These are phyloP conservation scores for Cercospora zeina DNA, from an alignment of 2,329 filamentous ascomycete species.

Conservation along the genomic window DNA sequence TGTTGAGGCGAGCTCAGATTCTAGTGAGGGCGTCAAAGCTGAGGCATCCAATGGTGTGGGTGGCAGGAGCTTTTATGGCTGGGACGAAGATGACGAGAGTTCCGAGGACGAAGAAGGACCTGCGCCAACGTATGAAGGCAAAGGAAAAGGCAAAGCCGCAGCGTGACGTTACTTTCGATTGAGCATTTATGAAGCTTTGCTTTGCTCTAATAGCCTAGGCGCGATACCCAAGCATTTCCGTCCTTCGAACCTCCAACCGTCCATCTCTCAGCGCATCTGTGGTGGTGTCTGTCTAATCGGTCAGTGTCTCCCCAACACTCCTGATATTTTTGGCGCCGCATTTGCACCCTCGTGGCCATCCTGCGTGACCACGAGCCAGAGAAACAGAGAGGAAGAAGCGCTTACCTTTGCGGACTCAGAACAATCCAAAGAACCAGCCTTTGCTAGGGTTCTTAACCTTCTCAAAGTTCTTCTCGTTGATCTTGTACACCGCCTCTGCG, in stretches of 20 bases:
- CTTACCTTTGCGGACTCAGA: conserved; percentile 11
- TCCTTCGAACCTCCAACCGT: not conserved
- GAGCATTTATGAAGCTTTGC: conserved; percentile 1
- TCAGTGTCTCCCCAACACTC: conserved; percentile 1
- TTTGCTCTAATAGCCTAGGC: conserved; percentile 10
- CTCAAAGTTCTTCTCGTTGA: conserved; percentile 9
- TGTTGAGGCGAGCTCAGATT: conserved; percentile 35
- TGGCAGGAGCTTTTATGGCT: conserved; percentile 65
- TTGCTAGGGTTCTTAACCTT: not conserved
- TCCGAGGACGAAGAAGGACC: conserved; percentile 47
- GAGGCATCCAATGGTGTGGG: conserved; percentile 43
- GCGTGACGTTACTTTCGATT: conserved; percentile 4
- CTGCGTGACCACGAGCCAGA: not conserved
- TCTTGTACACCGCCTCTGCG: conserved; percentile 10
- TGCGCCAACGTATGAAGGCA: conserved; percentile 41
- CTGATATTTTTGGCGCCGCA: not conserved
- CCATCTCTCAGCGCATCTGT: not conserved
- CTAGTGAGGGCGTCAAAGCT: conserved; percentile 38
- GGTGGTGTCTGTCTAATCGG: not conserved
- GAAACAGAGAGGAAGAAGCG: not conserved
- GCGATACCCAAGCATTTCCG: conserved; percentile 1
- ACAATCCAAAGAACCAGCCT: conserved; percentile 12
- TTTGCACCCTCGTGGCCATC: not conserved
- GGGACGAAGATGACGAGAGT: conserved; percentile 66
- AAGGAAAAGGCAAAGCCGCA: conserved; percentile 46